A percentile compares a stretch with the other conserved stretches of the same genome.
These are phyloP conservation scores for Globisporangium carolinianum DNA, from an alignment of 352 stramenopile genomes.

Conservation along the genomic window DNA sequence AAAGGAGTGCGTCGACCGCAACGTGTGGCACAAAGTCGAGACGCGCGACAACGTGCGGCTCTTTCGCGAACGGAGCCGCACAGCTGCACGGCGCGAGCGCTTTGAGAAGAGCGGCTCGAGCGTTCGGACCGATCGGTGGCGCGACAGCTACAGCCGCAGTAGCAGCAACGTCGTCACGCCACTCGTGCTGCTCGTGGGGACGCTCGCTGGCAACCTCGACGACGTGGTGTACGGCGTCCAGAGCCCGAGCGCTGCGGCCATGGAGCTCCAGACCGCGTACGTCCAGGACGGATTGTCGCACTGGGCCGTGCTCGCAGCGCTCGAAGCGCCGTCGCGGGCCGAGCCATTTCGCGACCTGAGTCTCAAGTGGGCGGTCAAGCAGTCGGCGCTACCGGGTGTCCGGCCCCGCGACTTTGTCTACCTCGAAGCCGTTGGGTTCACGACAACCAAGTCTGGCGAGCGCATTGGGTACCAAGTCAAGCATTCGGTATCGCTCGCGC, in stretches of 20 bases:
- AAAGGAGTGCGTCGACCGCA: constrained; percentile 9
- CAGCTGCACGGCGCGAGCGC: constrained; percentile 4
- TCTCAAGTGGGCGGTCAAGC: constrained; percentile 58
- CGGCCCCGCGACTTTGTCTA: constrained; percentile 59
- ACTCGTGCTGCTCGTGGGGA: constrained; percentile 12
- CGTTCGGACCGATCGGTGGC: neutral
- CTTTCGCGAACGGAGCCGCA: constrained; percentile 4
- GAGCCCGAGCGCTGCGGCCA: constrained; percentile 28
- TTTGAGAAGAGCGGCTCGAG: constrained; percentile 12
- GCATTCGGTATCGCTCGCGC: constrained; percentile 51
- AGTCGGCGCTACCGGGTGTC: constrained; percentile 27
- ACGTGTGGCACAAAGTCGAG: constrained; percentile 5
- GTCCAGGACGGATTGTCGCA: constrained; percentile 45
- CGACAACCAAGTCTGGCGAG: constrained; percentile 28
- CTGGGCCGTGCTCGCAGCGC: constrained; percentile 31
- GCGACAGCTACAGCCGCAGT: neutral
- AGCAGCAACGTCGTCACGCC: constrained; percentile 5
- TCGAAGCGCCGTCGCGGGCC: constrained; percentile 24
- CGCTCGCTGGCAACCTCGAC: constrained; percentile 13
- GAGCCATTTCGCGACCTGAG: constrained; percentile 40
- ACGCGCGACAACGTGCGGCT: neutral
- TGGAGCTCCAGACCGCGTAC: constrained; percentile 52
- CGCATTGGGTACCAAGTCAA: constrained; percentile 55
- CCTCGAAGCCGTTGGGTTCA: constrained; percentile 45
- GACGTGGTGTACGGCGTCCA: constrained; percentile 12